Percentiles rank a stretch among this genome's conserved stretches.
Evolutionary conservation across 257 asterid species (phyloP).

Genomic region (Capsicum pubescens): DNA sequence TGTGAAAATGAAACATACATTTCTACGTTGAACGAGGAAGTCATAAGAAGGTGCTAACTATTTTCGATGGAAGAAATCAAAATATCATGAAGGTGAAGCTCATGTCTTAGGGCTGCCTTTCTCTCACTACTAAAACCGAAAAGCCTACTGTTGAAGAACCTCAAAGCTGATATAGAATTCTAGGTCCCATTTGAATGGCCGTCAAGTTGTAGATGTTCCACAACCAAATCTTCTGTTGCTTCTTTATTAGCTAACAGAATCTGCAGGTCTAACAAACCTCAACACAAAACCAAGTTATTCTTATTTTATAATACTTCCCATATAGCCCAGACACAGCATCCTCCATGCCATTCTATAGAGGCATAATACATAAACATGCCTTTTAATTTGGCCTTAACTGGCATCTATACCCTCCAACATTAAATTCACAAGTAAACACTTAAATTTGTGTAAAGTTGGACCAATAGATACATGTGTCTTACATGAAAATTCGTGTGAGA

Average conservation of each 20-base stretch:
- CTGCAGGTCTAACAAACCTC: not conserved
- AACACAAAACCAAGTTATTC: slow-evolving; percentile 3
- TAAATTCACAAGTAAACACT: too few relatives aligned
- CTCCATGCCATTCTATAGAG: not conserved
- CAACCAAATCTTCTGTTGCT: not conserved
- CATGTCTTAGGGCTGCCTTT: not conserved
- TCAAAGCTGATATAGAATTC: not conserved
- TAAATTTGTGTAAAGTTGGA: too few relatives aligned
- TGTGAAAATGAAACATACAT: not conserved
- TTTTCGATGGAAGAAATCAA: not conserved
- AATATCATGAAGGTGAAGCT: slow-evolving; percentile 24
- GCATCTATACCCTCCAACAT: too few relatives aligned
- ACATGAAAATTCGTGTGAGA: too few relatives aligned
- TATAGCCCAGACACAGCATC: not conserved
- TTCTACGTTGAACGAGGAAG: not conserved
- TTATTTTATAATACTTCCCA: not conserved
- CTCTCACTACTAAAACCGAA: not conserved
- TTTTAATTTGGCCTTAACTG: too few relatives aligned
- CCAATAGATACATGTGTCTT: too few relatives aligned
- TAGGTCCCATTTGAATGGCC: not conserved
- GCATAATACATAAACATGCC: too few relatives aligned
- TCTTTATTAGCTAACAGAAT: not conserved
- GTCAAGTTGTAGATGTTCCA: slow-evolving; percentile 6
- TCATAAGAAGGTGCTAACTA: slow-evolving; percentile 12
- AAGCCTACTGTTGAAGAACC: not conserved